Base-by-base conservation (phyloP, 2,329 filamentous ascomycete genomes). In the Diaporthe sp. region DNA sequence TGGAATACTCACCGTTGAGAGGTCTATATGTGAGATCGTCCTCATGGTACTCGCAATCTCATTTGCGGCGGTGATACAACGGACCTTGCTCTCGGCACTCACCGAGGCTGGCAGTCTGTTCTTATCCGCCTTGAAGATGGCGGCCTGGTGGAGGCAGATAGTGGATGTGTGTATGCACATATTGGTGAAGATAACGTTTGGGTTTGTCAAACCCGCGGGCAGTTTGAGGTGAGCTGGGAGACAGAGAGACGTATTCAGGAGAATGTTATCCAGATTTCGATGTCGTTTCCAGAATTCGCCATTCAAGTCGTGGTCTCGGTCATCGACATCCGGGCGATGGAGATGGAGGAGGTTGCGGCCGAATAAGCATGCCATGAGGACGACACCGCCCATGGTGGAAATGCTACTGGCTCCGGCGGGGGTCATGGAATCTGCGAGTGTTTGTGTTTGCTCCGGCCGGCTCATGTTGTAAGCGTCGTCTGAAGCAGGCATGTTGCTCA, bases 151-250 rank as follows among this genome's bases (percentile, higher is more conserved):
- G n/a, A 99, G 87, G 83, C 96, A 98, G 72, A 99, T 98, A 1
- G 95, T 95, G 1, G 96, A 98, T 0, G 97, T 98, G 82, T 98
- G 96, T 44, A 99, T 95, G 82, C 94, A 95, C 95, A 99, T 98
- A 81, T 98, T 98, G 75, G 94, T 92, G 82, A 98, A 98, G 6
- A 98, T 92, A 72, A 96, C 92, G 78, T 98, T 98, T 4, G 95
- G 90, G 80, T 96, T 94, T 22, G 88, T 86, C 47, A 98, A 86
- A 0, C 95, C 95, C 22, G 86, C 86, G 0, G 97, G 95, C 44
- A 98, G 87, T 79, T 96, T 95, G 44, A 98, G 88, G 78, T 94
- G 89, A 47, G 91, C 89, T 0, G 97, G 96, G n/a, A 98, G 87
- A 55, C 93, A 93, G 25, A 98, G 89, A 0, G 94, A 93, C 0